Base-by-base conservation (phyloP, 1,139 yeast genomes). In the Sugiyamaella sp. region DNA sequence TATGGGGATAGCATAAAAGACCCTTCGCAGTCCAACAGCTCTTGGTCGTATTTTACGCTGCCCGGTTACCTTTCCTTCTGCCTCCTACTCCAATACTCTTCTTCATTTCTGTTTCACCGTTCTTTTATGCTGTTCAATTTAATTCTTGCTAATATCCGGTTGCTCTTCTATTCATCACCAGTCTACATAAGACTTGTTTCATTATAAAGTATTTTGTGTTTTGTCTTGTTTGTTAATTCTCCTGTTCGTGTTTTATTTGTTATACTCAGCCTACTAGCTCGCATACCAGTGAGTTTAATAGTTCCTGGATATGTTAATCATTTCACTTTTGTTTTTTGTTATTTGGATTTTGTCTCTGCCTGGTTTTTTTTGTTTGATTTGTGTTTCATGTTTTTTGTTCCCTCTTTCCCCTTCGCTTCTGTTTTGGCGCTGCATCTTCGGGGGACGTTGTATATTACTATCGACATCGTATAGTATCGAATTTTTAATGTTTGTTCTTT, bases 1-100 rank as follows among this genome's bases (percentile, higher is more conserved):
- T 57, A 6, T 53, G 58, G 57, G 60, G 58, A 12, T 55, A 53
- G 44, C 8, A 25, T n/a, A n/a, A n/a, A n/a, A n/a, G n/a, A n/a
- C n/a, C n/a, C n/a, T n/a, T n/a, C n/a, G n/a, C n/a, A n/a, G n/a
- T 24, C 35, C 14, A 29, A 29, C n/a, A 29, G 14, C n/a, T 25
- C 10, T 6, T 25, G 29, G 29, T 25, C 10, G 5, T 25, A 10
- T 10, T 25, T 25, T 6, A 25, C 29, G 10, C 10, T 25, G 29
- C 10, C 10, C 5, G 5, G 29, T 6, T 6, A 5, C 29, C 29
- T 10, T 25, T 10, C 5, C 10, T 25, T 25, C 10, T 24, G 29
- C 29, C 14, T 29, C 14, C n/a, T 29, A 14, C 35, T 29, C 9
- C 12, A 4, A 41, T 41, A 17, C 10, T 24, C 6, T 9, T 25